Percentiles rank a stretch among this genome's conserved stretches.
These are phyloP conservation scores for Halophytophthora batemanensis DNA, from an alignment of 352 stramenopile species.

Conservation along the genomic window DNA sequence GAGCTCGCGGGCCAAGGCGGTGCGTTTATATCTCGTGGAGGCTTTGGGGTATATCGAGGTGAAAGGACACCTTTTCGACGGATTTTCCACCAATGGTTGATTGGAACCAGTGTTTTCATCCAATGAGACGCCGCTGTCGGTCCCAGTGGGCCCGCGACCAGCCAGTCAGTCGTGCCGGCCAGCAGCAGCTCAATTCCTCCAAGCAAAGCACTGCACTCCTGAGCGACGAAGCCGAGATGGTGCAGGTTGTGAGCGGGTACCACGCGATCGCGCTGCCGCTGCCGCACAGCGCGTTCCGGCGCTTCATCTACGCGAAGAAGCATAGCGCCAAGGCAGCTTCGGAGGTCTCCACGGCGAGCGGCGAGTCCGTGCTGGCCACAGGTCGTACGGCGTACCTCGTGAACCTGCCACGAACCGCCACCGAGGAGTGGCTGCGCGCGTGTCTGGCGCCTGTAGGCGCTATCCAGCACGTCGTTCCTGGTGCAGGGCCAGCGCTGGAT, in stretches of 20 bases:
- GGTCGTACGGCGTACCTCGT: slow-evolving; percentile 76
- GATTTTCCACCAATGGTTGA: neutral
- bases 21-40: too few relatives aligned
- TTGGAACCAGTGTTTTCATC: neutral
- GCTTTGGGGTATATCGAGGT: too few relatives aligned
- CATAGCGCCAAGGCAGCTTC: slow-evolving; percentile 43
- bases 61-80: too few relatives aligned
- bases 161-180: slow-evolving; percentile 3
- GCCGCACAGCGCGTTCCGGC: slow-evolving; percentile 50
- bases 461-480: slow-evolving; percentile 57
- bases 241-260: slow-evolving; percentile 54
- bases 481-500: slow-evolving; percentile 1
- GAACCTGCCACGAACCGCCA: slow-evolving; percentile 50
- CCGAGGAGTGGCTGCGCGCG: slow-evolving; percentile 53
- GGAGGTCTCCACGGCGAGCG: slow-evolving; percentile 11
- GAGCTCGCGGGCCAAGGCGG: too few relatives aligned
- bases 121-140: neutral
- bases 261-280: slow-evolving; percentile 71
- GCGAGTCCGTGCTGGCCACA: slow-evolving; percentile 46
- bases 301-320: slow-evolving; percentile 79
- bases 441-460: slow-evolving; percentile 48
- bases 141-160: neutral
- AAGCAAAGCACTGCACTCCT: neutral
- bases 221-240: slow-evolving; percentile 10
- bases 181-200: neutral